These are phyloP conservation scores for Phytophthora meadii DNA, from an alignment of 352 stramenopile genomes.

Conservation along the genomic window DNA sequence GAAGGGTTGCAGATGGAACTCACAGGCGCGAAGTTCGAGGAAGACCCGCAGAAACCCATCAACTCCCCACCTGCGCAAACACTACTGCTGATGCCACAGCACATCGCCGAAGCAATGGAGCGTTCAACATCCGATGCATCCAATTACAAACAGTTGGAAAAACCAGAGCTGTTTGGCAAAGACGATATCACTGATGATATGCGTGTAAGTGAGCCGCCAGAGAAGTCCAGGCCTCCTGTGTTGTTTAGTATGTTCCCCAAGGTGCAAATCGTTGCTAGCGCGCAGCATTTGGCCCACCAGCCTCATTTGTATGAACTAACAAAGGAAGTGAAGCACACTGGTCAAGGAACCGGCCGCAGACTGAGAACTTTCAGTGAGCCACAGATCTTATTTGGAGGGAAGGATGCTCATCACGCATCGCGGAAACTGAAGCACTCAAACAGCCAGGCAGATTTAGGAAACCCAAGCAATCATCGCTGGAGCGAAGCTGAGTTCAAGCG, in stretches of 20 bases:
- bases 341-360: slow-evolving; percentile 35
- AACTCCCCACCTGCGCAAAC: slow-evolving; percentile 54
- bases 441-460: slow-evolving; percentile 66
- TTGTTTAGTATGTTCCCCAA: slow-evolving; percentile 89
- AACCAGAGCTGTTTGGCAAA: slow-evolving; percentile 75
- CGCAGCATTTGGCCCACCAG: slow-evolving; percentile 80
- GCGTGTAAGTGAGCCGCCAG: slow-evolving; percentile 54
- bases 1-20: slow-evolving; percentile 85
- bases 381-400: slow-evolving; percentile 47
- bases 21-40: slow-evolving; percentile 45
- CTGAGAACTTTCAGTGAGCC: slow-evolving; percentile 66
- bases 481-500: slow-evolving; percentile 79
- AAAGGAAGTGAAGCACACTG: slow-evolving; percentile 50
- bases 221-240: slow-evolving; percentile 57
- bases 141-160: slow-evolving; percentile 73
- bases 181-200: slow-evolving; percentile 83
- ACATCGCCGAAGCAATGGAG: slow-evolving; percentile 73
- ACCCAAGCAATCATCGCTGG: slow-evolving; percentile 78
- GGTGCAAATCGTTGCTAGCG: slow-evolving; percentile 83
- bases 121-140: slow-evolving; percentile 62
- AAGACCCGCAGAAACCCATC: slow-evolving; percentile 34
- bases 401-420: slow-evolving; percentile 43
- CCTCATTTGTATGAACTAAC: slow-evolving; percentile 60
- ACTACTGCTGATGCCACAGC: slow-evolving; percentile 78
- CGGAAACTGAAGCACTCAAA: slow-evolving; percentile 76